Evolutionary conservation across 352 stramenopile genomes (phyloP).

Genomic region (Phytophthora rubi): DNA sequence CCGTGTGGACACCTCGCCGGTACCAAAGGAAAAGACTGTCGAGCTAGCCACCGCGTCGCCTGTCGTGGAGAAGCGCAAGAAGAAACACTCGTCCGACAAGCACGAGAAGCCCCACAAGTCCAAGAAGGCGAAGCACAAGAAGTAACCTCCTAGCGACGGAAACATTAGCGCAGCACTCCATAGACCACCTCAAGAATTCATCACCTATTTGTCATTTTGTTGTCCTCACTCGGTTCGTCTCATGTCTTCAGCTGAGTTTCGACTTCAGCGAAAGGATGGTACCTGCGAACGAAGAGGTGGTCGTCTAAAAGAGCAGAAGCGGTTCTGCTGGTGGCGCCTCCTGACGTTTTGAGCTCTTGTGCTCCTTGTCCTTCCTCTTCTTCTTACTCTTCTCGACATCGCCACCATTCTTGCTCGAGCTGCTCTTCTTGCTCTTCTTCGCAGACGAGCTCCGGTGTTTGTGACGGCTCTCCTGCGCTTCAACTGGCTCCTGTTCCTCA

Average conservation of each 20-base stretch:
- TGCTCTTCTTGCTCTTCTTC: conserved; percentile 67
- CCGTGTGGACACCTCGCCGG: conserved; percentile 23
- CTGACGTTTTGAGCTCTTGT: conserved; percentile 60
- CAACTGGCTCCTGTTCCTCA: conserved; percentile 38
- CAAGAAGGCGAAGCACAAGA: conserved; percentile 68
- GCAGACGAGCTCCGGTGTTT: conserved; percentile 38
- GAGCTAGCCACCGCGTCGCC: conserved; percentile 13
- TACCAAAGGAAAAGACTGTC: conserved; percentile 19
- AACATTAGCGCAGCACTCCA: conserved; percentile 45
- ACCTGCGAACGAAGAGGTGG: conserved; percentile 26
- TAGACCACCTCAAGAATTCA: conserved; percentile 42
- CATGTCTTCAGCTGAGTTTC: conserved; percentile 9
- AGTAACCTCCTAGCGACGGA: conserved; percentile 29
- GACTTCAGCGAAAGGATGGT: conserved; percentile 8
- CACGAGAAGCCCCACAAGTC: conserved; percentile 50
- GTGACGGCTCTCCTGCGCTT: conserved; percentile 29
- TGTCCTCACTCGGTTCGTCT: conserved; percentile 20
- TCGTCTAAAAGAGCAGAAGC: conserved; percentile 83
- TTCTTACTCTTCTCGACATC: conserved; percentile 48
- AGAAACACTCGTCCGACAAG: conserved; percentile 37
- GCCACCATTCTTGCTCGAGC: conserved; percentile 36
- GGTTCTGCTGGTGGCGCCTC: conserved; percentile 53
- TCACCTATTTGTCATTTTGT: conserved; percentile 47
- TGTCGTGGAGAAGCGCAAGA: conserved; percentile 43
- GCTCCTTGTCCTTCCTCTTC: conserved; percentile 51